Percentiles rank a stretch among this genome's conserved stretches.
Evolutionary conservation across 2,329 filamentous ascomycete genomes (phyloP).

Genomic region (Stagonosporopsis chrysanthemi): DNA sequence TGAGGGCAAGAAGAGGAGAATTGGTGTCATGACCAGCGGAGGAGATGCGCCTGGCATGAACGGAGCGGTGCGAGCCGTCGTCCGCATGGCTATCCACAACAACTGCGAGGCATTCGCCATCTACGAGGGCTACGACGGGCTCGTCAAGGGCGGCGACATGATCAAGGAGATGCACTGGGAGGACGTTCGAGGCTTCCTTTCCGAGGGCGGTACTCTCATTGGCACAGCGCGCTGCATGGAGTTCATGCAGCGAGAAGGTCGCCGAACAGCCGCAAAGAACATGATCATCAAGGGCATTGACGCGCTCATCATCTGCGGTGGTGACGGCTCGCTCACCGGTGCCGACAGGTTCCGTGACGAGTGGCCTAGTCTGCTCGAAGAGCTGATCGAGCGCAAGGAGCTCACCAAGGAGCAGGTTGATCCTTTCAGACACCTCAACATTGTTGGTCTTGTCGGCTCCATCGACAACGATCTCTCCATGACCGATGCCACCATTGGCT

Average conservation of each 20-base stretch:
- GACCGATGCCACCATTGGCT: conserved; percentile 96
- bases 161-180: conserved; percentile 91
- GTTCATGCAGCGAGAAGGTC: conserved; percentile 88
- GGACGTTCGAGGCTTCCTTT: conserved; percentile 92
- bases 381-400: conserved; percentile 78
- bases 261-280: conserved; percentile 88
- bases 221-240: conserved; percentile 92
- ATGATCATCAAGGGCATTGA: conserved; percentile 93
- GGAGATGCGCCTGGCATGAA: conserved; percentile 97
- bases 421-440: conserved; percentile 87
- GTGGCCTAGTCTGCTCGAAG: conserved; percentile 86
- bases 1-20: conserved; percentile 65
- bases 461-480: conserved; percentile 99
- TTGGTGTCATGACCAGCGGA: conserved; percentile 93
- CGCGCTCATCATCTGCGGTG: conserved; percentile 94
- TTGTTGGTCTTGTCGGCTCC: conserved; percentile 93
- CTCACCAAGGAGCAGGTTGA: conserved; percentile 74
- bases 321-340: conserved; percentile 88
- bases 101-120: conserved; percentile 59
- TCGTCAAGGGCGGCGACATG: conserved; percentile 86
- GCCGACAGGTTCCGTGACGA: conserved; percentile 92
- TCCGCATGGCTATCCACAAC: conserved; percentile 88
- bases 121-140: conserved; percentile 95
- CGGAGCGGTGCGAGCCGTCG: conserved; percentile 85
- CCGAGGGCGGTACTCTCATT: conserved; percentile 93